phyloP scores from a whole-genome alignment of 2,329 filamentous ascomycete genomes.

The Ophiocordyceps robertsii region DNA sequence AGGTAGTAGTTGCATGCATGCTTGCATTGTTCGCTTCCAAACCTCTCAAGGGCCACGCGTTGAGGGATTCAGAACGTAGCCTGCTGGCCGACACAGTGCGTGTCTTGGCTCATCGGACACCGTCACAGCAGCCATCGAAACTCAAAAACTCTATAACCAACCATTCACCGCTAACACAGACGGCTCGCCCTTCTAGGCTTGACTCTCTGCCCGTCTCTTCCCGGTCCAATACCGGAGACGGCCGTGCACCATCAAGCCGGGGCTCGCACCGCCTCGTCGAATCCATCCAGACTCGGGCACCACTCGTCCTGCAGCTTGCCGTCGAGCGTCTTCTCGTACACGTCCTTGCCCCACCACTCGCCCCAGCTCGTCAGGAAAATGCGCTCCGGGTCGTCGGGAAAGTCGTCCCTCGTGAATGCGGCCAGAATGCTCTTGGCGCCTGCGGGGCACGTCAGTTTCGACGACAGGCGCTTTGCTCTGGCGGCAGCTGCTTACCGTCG shows the following conservation, averaged over 20 bases:
- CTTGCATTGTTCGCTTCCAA: no score
- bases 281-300: conserved; percentile 30
- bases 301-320: conserved; percentile 36
- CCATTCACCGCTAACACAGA: no score
- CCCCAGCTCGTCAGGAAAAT: conserved; percentile 44
- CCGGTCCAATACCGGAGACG: no score
- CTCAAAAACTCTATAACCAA: no score
- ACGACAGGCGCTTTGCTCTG: neutral
- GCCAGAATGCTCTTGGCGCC: conserved; percentile 30
- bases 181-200: no score
- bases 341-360: conserved; percentile 38
- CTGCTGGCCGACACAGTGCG: neutral
- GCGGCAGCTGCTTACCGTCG: conserved; percentile 23
- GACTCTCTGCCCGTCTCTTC: no score
- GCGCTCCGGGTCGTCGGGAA: conserved; percentile 35
- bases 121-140: neutral
- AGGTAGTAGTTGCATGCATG: no score
- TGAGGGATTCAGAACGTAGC: no score
- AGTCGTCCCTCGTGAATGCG: conserved; percentile 29
- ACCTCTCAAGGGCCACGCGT: no score
- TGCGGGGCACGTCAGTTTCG: conserved; percentile 6
- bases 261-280: conserved; percentile 28
- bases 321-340: conserved; percentile 27
- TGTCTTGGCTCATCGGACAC: neutral
- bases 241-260: neutral